These are phyloP conservation scores for Arthrobotrys pseudoclavata DNA, from an alignment of 2,329 filamentous ascomycete genomes.

Conservation along the genomic window DNA sequence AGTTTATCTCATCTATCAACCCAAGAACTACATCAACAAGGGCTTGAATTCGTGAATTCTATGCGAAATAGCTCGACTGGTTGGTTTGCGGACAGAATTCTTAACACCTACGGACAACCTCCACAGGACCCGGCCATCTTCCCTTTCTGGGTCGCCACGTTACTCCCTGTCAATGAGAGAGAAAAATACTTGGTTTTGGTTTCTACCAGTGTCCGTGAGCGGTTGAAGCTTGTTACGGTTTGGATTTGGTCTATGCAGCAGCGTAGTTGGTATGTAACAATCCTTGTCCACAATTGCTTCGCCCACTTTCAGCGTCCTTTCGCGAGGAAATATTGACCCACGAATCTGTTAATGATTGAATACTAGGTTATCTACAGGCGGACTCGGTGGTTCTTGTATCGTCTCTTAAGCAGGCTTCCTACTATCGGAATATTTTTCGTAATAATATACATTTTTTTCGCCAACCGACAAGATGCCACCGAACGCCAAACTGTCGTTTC, in stretches of 20 bases:
- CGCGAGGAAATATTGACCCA: neutral
- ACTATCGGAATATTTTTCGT: constrained; percentile 27
- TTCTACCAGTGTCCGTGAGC: constrained; percentile 81
- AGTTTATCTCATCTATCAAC: constrained; percentile 73
- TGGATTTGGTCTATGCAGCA: constrained; percentile 83
- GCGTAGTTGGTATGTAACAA: constrained; percentile 75
- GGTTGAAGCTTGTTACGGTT: constrained; percentile 83
- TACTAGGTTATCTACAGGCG: constrained; percentile 42
- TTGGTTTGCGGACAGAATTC: constrained; percentile 80
- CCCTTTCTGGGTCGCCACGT: constrained; percentile 90
- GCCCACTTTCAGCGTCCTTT: neutral
- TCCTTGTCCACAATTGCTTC: neutral
- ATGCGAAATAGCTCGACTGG: constrained; percentile 78
- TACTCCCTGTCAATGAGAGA: constrained; percentile 80
- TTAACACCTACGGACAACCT: constrained; percentile 81
- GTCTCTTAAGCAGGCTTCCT: constrained; percentile 32
- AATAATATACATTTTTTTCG: constrained; percentile 34
- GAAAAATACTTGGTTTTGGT: constrained; percentile 83
- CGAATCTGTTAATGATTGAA: constrained; percentile 52
- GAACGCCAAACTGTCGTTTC: neutral
- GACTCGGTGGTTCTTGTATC: constrained; percentile 38
- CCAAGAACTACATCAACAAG: constrained; percentile 76
- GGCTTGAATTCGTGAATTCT: constrained; percentile 76
- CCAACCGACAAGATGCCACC: constrained; percentile 1
- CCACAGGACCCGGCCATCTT: constrained; percentile 82